These are phyloP conservation scores for Lathyrus oleraceus DNA, from an alignment of 306 rosid species.

Conservation along the genomic window DNA sequence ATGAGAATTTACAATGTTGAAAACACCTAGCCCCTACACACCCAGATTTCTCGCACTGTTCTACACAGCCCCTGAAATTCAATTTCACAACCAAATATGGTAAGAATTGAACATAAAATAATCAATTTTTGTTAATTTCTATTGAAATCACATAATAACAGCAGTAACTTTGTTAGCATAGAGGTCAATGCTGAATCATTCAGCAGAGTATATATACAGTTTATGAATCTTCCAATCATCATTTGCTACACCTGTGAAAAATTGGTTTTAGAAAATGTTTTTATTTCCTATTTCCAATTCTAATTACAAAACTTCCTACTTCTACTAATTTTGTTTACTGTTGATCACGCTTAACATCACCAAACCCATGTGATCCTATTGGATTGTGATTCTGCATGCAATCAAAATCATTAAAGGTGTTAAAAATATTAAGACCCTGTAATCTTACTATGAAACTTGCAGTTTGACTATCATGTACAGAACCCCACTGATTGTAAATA, in stretches of 20 bases:
- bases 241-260: slow-evolving; percentile 7
- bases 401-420: too few species aligned
- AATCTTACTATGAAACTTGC: too few species aligned
- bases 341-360: neutral
- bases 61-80: slow-evolving; percentile 70
- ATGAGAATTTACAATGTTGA: slow-evolving; percentile 96
- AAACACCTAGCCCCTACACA: slow-evolving; percentile 85
- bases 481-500: too few species aligned
- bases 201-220: slow-evolving; percentile 4
- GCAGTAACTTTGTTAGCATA: slow-evolving; percentile 16
- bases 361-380: neutral
- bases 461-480: too few species aligned
- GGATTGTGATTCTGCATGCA: neutral
- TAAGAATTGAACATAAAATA: neutral
- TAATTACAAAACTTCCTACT: neutral
- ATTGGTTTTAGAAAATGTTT: neutral
- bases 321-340: neutral
- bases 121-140: neutral
- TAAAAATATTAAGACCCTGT: too few species aligned
- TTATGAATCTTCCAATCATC: slow-evolving; percentile 5
- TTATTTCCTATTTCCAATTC: neutral
- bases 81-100: slow-evolving; percentile 28
- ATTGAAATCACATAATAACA: neutral
- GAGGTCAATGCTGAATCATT: slow-evolving; percentile 9
- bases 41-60: slow-evolving; percentile 81